Evolutionary conservation across 768 basidiomycete species (phyloP), one percentile per base, ranked within the genome.

Genomic region (Krasilnikovozyma curviuscula): DNA sequence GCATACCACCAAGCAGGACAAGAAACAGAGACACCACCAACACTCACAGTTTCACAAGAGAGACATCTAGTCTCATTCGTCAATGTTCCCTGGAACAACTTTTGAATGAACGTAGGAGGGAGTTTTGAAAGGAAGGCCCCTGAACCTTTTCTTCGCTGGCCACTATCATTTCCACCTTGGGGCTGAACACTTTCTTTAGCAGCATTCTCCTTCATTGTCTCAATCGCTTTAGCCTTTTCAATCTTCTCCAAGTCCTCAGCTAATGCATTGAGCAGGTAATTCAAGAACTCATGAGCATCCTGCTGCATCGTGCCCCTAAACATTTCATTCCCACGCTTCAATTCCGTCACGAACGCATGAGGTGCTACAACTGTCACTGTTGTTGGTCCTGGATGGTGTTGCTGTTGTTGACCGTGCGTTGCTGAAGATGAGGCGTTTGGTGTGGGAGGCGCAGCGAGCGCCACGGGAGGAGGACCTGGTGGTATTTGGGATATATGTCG

Each of bases 51-150:
- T 68, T 98, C 93, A 72, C 93, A 98, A 10, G 88, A 89, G 54
- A 98, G 68, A 66, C 93, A 98, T 25, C 89, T 76, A 24, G 93
- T 98, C 70, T 98, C 93, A 63, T 88, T 95, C 8, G 93, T 97
- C 52, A 98, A 67, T 1, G 76, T 71, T 25, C 93, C 93, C 63
- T 97, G 85, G 57, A 97, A 97, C 43, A 97, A 73, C 46, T 74
- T 76, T 59, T 97, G 93, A 1, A 97, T 78, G 54, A 93, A 75
- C 0, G 88, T 91, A 59, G 40, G 50, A 5, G 45, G 18, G 23
- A 25, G 2, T 14, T 6, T 23, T 18, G 14, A 28, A 38, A 38
- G 24, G 3, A 6, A 13, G 19, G 13, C 23, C 44, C 19, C 24
- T 35, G 18, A 33, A 33, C 18, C 44, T 31, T 21, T 45, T 45